Evolutionary conservation across 257 asterid genomes (phyloP).

Genomic region (Solanum lignicaule): DNA sequence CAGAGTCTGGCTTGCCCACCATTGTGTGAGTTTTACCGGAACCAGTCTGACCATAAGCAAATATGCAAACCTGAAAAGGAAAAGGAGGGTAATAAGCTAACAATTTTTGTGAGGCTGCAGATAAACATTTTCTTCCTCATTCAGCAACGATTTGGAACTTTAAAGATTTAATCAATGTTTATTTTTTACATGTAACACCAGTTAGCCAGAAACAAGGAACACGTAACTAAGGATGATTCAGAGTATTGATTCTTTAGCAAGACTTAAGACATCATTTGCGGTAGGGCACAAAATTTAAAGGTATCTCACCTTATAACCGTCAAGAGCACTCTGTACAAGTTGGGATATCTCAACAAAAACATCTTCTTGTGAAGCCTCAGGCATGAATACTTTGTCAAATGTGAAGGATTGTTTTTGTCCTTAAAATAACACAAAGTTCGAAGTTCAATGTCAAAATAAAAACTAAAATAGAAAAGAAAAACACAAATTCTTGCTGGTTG

Average conservation of each 20-base stretch:
- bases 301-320: slow-evolving; percentile 77
- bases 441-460: background rate
- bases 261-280: background rate
- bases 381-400: slow-evolving; percentile 78
- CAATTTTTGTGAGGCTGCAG: background rate
- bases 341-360: slow-evolving; percentile 95
- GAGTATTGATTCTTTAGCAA: background rate
- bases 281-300: background rate
- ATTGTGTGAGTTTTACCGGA: slow-evolving; percentile 93
- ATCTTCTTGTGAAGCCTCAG: slow-evolving; percentile 75
- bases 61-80: slow-evolving; percentile 68
- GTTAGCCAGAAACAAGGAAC: background rate
- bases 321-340: slow-evolving; percentile 96
- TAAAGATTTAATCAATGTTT: background rate
- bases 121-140: background rate
- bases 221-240: background rate
- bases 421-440: slow-evolving; percentile 3
- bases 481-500: background rate
- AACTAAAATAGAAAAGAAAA: background rate
- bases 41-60: slow-evolving; percentile 99
- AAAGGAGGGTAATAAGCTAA: background rate
- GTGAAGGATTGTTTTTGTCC: slow-evolving; percentile 84
- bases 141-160: background rate
- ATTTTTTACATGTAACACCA: background rate
- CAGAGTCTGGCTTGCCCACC: slow-evolving; percentile 79